These are phyloP conservation scores for Pleurotus sapidus DNA, from an alignment of 768 basidiomycete species.

Conservation along the genomic window DNA sequence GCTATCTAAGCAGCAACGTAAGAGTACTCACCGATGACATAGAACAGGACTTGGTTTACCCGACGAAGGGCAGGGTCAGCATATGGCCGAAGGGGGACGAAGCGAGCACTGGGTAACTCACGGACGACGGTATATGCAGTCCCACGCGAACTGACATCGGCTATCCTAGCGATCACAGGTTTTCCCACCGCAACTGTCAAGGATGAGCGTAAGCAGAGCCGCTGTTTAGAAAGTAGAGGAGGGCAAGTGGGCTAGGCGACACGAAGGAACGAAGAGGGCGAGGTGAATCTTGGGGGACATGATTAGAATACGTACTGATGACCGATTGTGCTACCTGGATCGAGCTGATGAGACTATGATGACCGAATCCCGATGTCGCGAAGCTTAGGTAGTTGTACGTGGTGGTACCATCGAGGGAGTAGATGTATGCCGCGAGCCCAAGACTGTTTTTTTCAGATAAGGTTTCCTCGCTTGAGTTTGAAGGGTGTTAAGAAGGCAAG, in stretches of 20 bases:
- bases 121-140: constrained; percentile 56
- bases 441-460: constrained; percentile 30
- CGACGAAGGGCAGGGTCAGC: not conserved
- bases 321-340: constrained; percentile 54
- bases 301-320: constrained; percentile 52
- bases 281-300: too few relatives aligned
- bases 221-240: not conserved
- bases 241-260: not conserved
- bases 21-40: constrained; percentile 46
- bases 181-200: constrained; percentile 44
- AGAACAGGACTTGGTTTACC: constrained; percentile 44
- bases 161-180: constrained; percentile 71
- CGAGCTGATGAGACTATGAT: constrained; percentile 53
- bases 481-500: not conserved
- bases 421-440: constrained; percentile 71
- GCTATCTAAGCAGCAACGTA: not conserved
- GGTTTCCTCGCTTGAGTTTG: not conserved
- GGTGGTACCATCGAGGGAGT: constrained; percentile 70
- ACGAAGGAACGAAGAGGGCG: too few relatives aligned
- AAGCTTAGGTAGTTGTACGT: constrained; percentile 63
- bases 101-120: constrained; percentile 27
- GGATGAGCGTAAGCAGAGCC: not conserved
- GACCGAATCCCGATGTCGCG: constrained; percentile 50
- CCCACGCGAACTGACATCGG: constrained; percentile 68
- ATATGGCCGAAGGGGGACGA: not conserved